Conservation (phyloP, 768 basidiomycete species). For the Lentinula aciculospora region DNA sequence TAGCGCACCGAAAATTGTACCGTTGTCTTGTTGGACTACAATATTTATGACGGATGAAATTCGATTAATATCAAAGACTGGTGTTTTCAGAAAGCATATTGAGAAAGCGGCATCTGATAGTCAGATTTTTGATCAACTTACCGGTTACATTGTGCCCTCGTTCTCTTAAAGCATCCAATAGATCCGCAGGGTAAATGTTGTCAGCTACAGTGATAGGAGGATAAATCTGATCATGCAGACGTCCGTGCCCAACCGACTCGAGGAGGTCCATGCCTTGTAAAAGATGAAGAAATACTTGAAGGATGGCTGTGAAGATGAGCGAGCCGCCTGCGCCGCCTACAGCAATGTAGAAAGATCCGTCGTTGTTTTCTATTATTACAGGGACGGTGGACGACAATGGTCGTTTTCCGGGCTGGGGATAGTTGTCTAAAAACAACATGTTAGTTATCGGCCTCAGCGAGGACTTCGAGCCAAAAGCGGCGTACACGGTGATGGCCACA, state of each 20-base stretch:
- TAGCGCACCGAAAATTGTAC: conserved; percentile 58
- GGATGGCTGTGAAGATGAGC: conserved; percentile 73
- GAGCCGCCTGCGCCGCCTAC: conserved; percentile 88
- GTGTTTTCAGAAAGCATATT: background rate
- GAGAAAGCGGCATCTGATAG: background rate
- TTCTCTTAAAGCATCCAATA: conserved; percentile 34
- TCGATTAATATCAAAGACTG: conserved; percentile 65
- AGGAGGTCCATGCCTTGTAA: conserved; percentile 76
- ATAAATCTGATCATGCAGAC: conserved; percentile 65
- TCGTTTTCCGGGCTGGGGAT: conserved; percentile 82
- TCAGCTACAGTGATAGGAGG: conserved; percentile 44
- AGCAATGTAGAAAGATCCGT: conserved; percentile 69
- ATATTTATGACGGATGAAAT: conserved; percentile 73
- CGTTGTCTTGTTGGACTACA: conserved; percentile 43
- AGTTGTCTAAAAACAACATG: conserved; percentile 56
- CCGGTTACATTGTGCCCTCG: conserved; percentile 55
- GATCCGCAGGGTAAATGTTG: conserved; percentile 31
- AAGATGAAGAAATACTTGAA: conserved; percentile 75
- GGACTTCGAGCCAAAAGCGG: too few species aligned
- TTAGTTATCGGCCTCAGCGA: conserved; percentile 7
- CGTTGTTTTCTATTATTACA: conserved; percentile 68
- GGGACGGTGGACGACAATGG: conserved; percentile 85
- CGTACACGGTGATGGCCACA: conserved; percentile 76
- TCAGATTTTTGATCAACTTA: conserved; percentile 17
- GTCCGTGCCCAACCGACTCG: conserved; percentile 54